These are phyloP conservation scores for Scutellospora calospora DNA, from an alignment of 371 early-diverging fungal species.

Conservation along the genomic window DNA sequence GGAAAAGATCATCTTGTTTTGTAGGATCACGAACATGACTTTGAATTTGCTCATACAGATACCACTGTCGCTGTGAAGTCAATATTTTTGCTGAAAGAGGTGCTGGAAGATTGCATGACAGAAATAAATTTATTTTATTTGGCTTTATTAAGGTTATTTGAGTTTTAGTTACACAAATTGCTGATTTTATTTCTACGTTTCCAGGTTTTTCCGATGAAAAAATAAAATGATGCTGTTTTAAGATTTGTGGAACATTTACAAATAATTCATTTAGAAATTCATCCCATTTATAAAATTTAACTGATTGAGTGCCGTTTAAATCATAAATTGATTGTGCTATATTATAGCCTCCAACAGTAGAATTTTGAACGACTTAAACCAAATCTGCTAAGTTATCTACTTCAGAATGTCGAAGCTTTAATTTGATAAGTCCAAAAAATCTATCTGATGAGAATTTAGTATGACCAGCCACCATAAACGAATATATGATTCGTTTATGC, in stretches of 20 bases:
- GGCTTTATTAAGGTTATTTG: too few species aligned
- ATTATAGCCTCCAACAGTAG: not conserved
- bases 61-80: too few species aligned
- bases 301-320: not conserved
- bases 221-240: not conserved
- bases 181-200: not conserved
- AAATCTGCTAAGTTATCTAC: not conserved
- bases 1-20: too few species aligned
- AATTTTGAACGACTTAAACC: not conserved
- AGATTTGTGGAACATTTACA: not conserved
- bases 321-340: not conserved
- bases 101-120: too few species aligned
- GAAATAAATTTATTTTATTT: too few species aligned
- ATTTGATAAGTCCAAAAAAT: slow-evolving; percentile 1
- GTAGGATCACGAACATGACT: too few species aligned
- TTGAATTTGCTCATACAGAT: too few species aligned
- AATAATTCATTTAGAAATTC: not conserved
- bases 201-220: not conserved
- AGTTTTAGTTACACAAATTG: too few species aligned
- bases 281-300: not conserved
- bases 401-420: not conserved
- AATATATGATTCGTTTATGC: slow-evolving; percentile 1
- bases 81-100: too few species aligned
- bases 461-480: not conserved
- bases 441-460: not conserved